These are phyloP conservation scores for Carex sylvatica DNA, from an alignment of 202 grass and related monocot species.

Conservation along the genomic window DNA sequence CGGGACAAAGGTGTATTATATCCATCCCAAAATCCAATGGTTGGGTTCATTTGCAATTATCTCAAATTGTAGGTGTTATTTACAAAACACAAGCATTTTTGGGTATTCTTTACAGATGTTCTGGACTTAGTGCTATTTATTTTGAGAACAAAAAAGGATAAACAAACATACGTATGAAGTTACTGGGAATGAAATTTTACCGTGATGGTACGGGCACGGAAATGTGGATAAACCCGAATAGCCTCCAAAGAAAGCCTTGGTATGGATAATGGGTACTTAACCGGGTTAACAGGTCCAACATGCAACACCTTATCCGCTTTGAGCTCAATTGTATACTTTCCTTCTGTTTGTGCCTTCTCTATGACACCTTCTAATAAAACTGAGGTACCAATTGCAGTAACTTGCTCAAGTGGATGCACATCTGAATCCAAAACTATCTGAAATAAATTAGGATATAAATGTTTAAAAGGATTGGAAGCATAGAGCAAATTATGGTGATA, in stretches of 20 bases:
- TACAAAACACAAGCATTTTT: not conserved
- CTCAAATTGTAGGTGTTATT: not conserved
- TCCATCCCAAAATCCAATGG: not conserved
- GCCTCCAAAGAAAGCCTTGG: conserved; percentile 29
- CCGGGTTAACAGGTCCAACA: conserved; percentile 34
- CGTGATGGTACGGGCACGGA: conserved; percentile 37
- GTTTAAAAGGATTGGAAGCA: not conserved
- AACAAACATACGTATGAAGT: not conserved
- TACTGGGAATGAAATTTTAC: conserved; percentile 28
- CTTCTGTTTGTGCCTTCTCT: conserved; percentile 26
- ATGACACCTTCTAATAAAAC: conserved; percentile 51
- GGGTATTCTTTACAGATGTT: not conserved
- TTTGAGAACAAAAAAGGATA: not conserved
- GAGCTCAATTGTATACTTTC: conserved; percentile 33
- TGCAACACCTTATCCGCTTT: conserved; percentile 54
- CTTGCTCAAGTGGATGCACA: conserved; percentile 42
- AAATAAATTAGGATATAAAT: not conserved
- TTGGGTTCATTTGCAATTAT: not conserved
- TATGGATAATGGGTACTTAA: conserved; percentile 51
- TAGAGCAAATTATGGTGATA: not conserved
- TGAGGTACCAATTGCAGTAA: conserved; percentile 39
- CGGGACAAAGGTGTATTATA: not conserved
- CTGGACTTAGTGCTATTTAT: not conserved
- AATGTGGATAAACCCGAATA: conserved; percentile 34
- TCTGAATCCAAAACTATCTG: conserved; percentile 56